These are phyloP conservation scores for Malus sieversii DNA, from an alignment of 306 rosid genomes.

Conservation along the genomic window DNA sequence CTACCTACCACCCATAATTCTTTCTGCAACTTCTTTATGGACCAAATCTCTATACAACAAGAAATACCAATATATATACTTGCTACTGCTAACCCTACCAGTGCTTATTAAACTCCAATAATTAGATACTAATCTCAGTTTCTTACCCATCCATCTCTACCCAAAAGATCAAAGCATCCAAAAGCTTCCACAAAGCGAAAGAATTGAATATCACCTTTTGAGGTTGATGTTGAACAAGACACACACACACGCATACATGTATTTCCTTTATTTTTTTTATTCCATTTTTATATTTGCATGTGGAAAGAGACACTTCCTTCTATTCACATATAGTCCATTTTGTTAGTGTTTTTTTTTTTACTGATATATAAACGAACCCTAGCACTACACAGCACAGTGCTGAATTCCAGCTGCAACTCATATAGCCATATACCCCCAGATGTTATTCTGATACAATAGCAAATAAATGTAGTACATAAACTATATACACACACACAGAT, in stretches of 20 bases:
- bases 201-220: constrained; percentile 54
- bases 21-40: constrained; percentile 77
- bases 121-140: no score
- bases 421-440: not conserved
- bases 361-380: no score
- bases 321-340: constrained; percentile 21
- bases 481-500: no score
- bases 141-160: not conserved
- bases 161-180: constrained; percentile 21
- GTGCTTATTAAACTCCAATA: not conserved
- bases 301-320: constrained; percentile 32
- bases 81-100: not conserved
- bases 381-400: not conserved
- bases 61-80: not conserved
- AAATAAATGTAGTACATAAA: no score
- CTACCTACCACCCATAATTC: constrained; percentile 37
- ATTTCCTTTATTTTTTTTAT: constrained; percentile 19
- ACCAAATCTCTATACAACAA: constrained; percentile 48
- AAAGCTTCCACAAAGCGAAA: constrained; percentile 55
- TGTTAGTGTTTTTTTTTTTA: no score
- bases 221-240: constrained; percentile 11
- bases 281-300: constrained; percentile 10
- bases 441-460: not conserved
- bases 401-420: not conserved
- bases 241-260: not conserved